A percentile compares a stretch with the other conserved stretches of the same genome.
Evolutionary conservation across 257 asterid species (phyloP).

Genomic region (Primulina huaijiensis): DNA sequence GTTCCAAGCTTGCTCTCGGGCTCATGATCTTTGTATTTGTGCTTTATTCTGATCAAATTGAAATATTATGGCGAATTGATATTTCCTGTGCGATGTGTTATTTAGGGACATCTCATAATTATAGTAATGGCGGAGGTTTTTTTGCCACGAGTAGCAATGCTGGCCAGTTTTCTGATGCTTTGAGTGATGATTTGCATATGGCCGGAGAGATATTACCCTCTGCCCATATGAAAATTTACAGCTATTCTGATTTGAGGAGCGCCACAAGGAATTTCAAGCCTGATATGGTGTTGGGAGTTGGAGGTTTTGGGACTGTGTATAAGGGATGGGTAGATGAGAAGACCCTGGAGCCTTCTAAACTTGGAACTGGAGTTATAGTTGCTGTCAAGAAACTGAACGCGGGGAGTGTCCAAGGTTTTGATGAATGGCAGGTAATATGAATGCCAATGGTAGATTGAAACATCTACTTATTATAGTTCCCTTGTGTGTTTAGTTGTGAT

Average conservation of each 20-base stretch:
- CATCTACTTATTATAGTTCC: not conserved
- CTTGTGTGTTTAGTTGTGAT: not conserved
- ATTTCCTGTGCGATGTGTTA: slow-evolving; percentile 5
- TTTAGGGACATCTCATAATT: slow-evolving; percentile 50
- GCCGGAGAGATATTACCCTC: slow-evolving; percentile 41
- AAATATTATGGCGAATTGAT: slow-evolving; percentile 18
- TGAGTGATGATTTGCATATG: slow-evolving; percentile 35
- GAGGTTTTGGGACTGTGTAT: slow-evolving; percentile 59
- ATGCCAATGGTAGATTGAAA: slow-evolving; percentile 1
- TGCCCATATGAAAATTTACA: slow-evolving; percentile 37
- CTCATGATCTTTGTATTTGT: not conserved
- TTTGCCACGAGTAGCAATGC: slow-evolving; percentile 45
- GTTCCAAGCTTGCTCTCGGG: not conserved
- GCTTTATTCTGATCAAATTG: not conserved
- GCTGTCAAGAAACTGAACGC: slow-evolving; percentile 55
- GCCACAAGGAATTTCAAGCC: slow-evolving; percentile 46
- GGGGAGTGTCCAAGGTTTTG: slow-evolving; percentile 52
- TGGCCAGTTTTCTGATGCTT: slow-evolving; percentile 39
- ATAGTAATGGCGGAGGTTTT: slow-evolving; percentile 42
- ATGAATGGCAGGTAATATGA: slow-evolving; percentile 54
- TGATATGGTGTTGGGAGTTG: slow-evolving; percentile 52
- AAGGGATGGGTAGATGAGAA: slow-evolving; percentile 58
- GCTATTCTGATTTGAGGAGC: slow-evolving; percentile 42
- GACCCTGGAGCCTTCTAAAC: slow-evolving; percentile 40
- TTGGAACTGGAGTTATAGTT: slow-evolving; percentile 43